Evolutionary conservation across 75 land plant genomes (phyloP).

Genomic region (Pinus taeda): DNA sequence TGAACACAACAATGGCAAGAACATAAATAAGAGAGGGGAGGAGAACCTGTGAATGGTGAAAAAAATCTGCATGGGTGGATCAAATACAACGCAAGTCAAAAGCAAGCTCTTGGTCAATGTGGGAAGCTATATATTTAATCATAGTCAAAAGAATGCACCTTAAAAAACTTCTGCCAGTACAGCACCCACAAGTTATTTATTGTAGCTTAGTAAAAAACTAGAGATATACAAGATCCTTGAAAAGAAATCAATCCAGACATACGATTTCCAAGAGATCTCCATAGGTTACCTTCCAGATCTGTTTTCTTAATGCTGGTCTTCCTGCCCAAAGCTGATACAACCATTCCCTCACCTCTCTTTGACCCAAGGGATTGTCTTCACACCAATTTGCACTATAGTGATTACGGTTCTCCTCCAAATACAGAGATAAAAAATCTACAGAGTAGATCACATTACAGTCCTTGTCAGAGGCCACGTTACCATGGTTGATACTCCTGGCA

Average conservation of each 20-base stretch:
- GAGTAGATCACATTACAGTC: slow-evolving; percentile 28
- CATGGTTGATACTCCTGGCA: neutral
- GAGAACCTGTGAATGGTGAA: too few species aligned
- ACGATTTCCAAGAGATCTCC: neutral
- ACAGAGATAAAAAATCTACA: slow-evolving; percentile 54
- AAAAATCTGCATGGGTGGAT: too few species aligned
- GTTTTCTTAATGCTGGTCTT: slow-evolving; percentile 58
- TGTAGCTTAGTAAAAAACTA: too few species aligned
- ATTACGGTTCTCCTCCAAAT: slow-evolving; percentile 66
- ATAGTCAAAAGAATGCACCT: too few species aligned
- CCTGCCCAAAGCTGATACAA: slow-evolving; percentile 75
- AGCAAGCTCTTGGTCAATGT: too few species aligned
- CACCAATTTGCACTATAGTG: slow-evolving; percentile 77
- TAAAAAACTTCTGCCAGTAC: too few species aligned
- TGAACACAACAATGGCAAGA: slow-evolving; percentile 8
- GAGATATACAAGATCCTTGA: too few species aligned
- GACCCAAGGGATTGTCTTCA: slow-evolving; percentile 58
- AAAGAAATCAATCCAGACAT: too few species aligned
- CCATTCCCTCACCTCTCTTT: slow-evolving; percentile 84
- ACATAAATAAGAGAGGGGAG: neutral
- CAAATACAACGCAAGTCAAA: too few species aligned
- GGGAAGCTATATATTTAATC: too few species aligned
- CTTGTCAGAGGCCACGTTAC: neutral
- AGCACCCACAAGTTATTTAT: too few species aligned
- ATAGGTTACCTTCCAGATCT: slow-evolving; percentile 84